phyloP scores from a whole-genome alignment of 805 yeast genomes.

The Candida namnaoensis region DNA sequence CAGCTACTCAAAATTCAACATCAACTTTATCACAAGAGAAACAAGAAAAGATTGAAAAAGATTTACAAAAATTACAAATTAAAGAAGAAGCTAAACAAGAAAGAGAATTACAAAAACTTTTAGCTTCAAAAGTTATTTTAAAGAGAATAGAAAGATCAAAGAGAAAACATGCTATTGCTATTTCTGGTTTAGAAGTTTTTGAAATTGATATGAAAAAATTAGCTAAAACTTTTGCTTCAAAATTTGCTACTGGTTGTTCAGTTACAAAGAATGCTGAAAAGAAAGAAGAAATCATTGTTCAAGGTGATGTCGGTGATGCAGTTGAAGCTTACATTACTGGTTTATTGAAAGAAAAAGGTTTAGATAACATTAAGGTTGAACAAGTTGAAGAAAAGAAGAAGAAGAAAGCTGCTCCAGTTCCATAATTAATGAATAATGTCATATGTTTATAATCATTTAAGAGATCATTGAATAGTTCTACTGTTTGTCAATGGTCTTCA shows the following conservation, averaged over 20 bases:
- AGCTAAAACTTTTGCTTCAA: slow-evolving; percentile 86
- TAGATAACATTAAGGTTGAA: slow-evolving; percentile 83
- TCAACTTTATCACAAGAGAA: slow-evolving; percentile 63
- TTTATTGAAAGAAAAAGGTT: slow-evolving; percentile 71
- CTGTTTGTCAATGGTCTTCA: too few relatives aligned
- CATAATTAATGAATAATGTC: background rate
- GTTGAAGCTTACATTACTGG: slow-evolving; percentile 69
- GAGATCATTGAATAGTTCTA: too few relatives aligned
- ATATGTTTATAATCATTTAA: too few relatives aligned
- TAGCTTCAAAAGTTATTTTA: slow-evolving; percentile 73
- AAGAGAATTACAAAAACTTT: slow-evolving; percentile 69
- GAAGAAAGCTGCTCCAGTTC: slow-evolving; percentile 33
- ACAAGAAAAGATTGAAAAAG: slow-evolving; percentile 76
- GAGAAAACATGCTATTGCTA: slow-evolving; percentile 79
- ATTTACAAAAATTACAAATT: slow-evolving; percentile 74
- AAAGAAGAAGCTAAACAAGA: slow-evolving; percentile 82
- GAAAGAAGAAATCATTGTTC: slow-evolving; percentile 85
- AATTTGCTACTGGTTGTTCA: slow-evolving; percentile 93
- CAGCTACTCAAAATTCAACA: slow-evolving; percentile 36
- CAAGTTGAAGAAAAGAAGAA: slow-evolving; percentile 76
- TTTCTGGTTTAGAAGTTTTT: slow-evolving; percentile 81
- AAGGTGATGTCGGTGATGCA: slow-evolving; percentile 92
- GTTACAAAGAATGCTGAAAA: slow-evolving; percentile 86
- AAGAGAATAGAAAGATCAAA: slow-evolving; percentile 87
- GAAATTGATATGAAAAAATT: slow-evolving; percentile 85